Evolutionary conservation across 2,329 filamentous ascomycete species (phyloP).

Genomic region (Truncatella angustata): DNA sequence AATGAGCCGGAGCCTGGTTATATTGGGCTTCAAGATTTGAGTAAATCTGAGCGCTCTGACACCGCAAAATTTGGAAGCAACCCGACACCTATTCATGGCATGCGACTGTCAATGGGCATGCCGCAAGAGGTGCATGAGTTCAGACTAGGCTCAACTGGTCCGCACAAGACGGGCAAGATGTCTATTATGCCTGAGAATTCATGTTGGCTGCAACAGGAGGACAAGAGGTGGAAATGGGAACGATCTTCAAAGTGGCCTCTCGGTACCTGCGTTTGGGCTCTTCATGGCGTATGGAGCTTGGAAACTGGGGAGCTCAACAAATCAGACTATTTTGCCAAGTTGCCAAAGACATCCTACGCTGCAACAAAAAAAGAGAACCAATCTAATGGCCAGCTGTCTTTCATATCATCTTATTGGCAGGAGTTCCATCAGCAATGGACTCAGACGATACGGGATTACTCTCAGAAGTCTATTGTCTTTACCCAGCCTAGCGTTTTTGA

Average conservation of each 20-base stretch:
- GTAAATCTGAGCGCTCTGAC: slow-evolving; percentile 15
- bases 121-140: slow-evolving; percentile 17
- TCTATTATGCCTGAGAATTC: slow-evolving; percentile 11
- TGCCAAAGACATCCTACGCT: slow-evolving; percentile 10
- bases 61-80: slow-evolving; percentile 21
- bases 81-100: slow-evolving; percentile 19
- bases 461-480: slow-evolving; percentile 14
- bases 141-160: slow-evolving; percentile 19
- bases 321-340: slow-evolving; percentile 17
- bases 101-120: slow-evolving; percentile 19
- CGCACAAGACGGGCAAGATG: slow-evolving; percentile 18
- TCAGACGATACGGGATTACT: slow-evolving; percentile 13
- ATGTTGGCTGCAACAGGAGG: slow-evolving; percentile 20
- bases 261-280: slow-evolving; percentile 21
- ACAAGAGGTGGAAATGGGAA: slow-evolving; percentile 18
- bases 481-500: slow-evolving; percentile 20
- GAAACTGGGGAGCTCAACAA: slow-evolving; percentile 16
- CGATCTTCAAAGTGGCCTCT: slow-evolving; percentile 16
- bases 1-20: slow-evolving; percentile 22
- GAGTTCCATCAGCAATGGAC: slow-evolving; percentile 17
- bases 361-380: slow-evolving; percentile 13
- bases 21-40: slow-evolving; percentile 17
- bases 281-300: slow-evolving; percentile 21
- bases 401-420: slow-evolving; percentile 21
- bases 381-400: slow-evolving; percentile 11